Conservation (phyloP, 148 eudicot genomes). For the Polygonum aviculare region DNA sequence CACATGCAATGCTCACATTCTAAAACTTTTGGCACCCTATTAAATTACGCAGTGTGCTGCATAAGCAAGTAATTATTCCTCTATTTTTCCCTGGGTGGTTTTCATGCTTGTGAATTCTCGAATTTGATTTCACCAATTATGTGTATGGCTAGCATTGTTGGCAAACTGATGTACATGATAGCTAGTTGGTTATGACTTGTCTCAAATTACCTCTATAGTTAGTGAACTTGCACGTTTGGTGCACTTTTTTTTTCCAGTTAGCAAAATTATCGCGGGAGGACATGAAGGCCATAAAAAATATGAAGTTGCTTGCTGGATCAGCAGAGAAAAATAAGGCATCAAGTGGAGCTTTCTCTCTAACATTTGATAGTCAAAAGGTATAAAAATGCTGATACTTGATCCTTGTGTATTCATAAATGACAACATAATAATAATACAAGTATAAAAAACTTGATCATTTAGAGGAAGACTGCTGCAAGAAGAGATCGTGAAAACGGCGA, state of each 20-base stretch:
- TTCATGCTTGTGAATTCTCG: too few relatives aligned
- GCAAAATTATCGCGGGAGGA: conserved; percentile 74
- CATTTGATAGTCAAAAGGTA: conserved; percentile 87
- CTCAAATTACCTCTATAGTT: not conserved
- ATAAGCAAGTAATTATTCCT: not conserved
- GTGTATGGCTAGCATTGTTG: not conserved
- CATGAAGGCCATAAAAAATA: conserved; percentile 70
- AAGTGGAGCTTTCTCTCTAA: conserved; percentile 70
- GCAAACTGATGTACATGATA: not conserved
- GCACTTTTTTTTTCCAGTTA: conserved; percentile 32
- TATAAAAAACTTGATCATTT: not conserved
- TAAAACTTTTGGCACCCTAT: not conserved
- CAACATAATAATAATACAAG: not conserved
- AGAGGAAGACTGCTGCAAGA: conserved; percentile 76
- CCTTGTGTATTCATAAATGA: not conserved
- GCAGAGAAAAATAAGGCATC: conserved; percentile 37
- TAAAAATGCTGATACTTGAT: conserved; percentile 3
- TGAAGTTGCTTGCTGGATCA: conserved; percentile 69
- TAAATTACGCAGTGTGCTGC: not conserved
- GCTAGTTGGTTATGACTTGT: not conserved
- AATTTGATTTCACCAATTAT: not conserved
- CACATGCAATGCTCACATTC: not conserved
- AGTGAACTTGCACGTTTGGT: not conserved
- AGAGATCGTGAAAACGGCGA: conserved; percentile 62
- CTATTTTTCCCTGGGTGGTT: not conserved